Evolutionary conservation across 2,329 filamentous ascomycete species (phyloP), one percentile per base, ranked within the genome.

Genomic region (Aspergillus intermedius): DNA sequence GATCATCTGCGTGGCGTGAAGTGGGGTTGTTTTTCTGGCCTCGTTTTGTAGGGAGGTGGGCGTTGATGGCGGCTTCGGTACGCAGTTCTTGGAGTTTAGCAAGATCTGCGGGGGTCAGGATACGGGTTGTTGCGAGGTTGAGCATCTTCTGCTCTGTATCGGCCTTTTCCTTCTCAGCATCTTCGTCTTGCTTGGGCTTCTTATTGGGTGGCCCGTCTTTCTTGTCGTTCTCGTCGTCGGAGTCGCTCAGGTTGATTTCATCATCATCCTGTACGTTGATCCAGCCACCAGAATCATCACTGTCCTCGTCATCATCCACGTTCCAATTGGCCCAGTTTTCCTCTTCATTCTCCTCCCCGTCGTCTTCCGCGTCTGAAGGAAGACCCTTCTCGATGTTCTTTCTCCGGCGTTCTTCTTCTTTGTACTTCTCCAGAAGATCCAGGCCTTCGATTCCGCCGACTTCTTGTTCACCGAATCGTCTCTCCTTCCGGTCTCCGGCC

Each of bases 61-160:
- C 37, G 9, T 37, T 37, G 34, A 97, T 73, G 32, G 81, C 80
- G 17, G 88, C 82, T 40, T 86, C 77, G 44, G 87, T 77, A 42
- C 88, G 87, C 21, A 98, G 83, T 70, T 96, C 91, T 53, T 88
- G 83, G 17, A 98, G 84, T 68, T 97, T 97, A 58, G 88, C 85
- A n/a, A 97, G 80, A 69, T 98, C 93, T 10, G 93, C 93, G 0
- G 93, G 93, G 0, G 93, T 98, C 53, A 98, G 83, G 56, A 98
- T 94, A 44, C 88, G 86, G 2, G 88, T 95, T 0, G 88, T 95
- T n/a, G 91, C 91, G 40, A 96, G 81, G 60, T 83, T 89, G 32
- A 56, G 55, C 47, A 61, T 57, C 23, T 57, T 55, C 4, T 52
- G 51, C 56, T 54, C 52, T 13, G 53, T 30, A 43, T 61, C 57